phyloP scores from a whole-genome alignment of 2,329 filamentous ascomycete species.

The Alternaria panax region DNA sequence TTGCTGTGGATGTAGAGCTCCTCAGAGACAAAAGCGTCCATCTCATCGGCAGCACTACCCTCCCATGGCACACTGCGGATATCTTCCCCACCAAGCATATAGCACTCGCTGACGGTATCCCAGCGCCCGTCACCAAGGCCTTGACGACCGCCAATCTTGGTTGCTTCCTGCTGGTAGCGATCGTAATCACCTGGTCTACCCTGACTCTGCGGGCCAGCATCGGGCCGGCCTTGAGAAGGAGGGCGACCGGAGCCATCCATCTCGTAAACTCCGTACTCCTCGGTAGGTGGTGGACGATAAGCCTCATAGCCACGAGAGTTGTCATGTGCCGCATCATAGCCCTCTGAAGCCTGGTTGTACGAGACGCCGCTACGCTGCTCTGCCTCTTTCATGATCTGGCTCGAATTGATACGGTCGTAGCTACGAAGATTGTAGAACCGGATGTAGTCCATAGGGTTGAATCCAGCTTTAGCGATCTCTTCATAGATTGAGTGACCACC shows the following conservation, averaged over 20 bases:
- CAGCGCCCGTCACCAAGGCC: conserved; percentile 63
- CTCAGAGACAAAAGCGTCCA: conserved; percentile 69
- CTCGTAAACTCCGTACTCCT: conserved; percentile 48
- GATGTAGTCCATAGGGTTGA: conserved; percentile 77
- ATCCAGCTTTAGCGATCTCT: conserved; percentile 67
- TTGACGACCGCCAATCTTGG: conserved; percentile 58
- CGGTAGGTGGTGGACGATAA: conserved; percentile 44
- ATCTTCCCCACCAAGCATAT: conserved; percentile 79
- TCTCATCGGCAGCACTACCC: conserved; percentile 61
- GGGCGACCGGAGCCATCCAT: conserved; percentile 34
- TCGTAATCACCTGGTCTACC: conserved; percentile 60
- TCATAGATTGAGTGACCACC: conserved; percentile 82
- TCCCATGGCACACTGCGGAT: conserved; percentile 71
- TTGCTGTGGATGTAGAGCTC: conserved; percentile 73
- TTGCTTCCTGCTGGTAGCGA: conserved; percentile 75
- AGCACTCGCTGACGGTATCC: conserved; percentile 80
- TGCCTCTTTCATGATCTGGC: conserved; percentile 65
- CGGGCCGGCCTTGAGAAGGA: conserved; percentile 28
- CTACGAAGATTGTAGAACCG: conserved; percentile 85
- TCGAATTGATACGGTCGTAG: conserved; percentile 82
- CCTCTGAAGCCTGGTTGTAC: conserved; percentile 71
- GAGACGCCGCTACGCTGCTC: conserved; percentile 70
- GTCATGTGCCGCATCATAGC: conserved; percentile 65
- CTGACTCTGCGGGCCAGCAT: conserved; percentile 31
- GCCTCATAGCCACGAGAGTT: conserved; percentile 48